A percentile compares a stretch with the other conserved stretches of the same genome.
These are phyloP conservation scores for Coemansia furcata DNA, from an alignment of 192 early-diverging fungal species.

Conservation along the genomic window DNA sequence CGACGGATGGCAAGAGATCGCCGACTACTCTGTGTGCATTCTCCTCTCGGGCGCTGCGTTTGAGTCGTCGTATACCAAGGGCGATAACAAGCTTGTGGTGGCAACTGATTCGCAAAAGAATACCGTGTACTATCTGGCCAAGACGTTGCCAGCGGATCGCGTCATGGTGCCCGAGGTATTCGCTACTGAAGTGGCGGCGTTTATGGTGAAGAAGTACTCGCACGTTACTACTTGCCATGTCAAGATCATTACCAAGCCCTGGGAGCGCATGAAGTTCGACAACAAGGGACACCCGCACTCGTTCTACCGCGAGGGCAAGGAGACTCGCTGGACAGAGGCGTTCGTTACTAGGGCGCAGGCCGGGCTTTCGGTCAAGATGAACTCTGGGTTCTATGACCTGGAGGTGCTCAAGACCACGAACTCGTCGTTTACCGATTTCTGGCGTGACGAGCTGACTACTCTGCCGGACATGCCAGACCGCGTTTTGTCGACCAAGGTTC, in stretches of 20 bases:
- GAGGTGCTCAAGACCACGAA: conserved; percentile 82
- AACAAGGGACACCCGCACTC: conserved; percentile 66
- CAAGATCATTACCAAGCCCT: conserved; percentile 69
- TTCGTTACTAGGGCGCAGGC: conserved; percentile 33
- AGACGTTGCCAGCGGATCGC: conserved; percentile 56
- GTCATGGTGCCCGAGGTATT: conserved; percentile 75
- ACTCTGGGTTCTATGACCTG: conserved; percentile 69
- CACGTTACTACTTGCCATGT: conserved; percentile 65
- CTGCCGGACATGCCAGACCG: conserved; percentile 72
- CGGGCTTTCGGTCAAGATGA: conserved; percentile 40
- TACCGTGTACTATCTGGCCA: conserved; percentile 73
- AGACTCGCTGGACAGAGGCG: conserved; percentile 63
- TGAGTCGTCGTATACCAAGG: conserved; percentile 70
- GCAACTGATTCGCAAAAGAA: conserved; percentile 81
- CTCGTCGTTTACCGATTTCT: conserved; percentile 73
- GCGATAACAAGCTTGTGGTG: conserved; percentile 72
- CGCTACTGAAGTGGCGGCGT: conserved; percentile 63
- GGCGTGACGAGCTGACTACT: conserved; percentile 72
- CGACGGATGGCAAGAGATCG: conserved; percentile 62
- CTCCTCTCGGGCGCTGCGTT: conserved; percentile 60
- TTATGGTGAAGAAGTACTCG: conserved; percentile 70
- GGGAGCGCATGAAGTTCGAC: conserved; percentile 68
- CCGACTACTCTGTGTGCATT: conserved; percentile 65
- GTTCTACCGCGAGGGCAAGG: conserved; percentile 69
- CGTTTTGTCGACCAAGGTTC: conserved; percentile 72